These are phyloP conservation scores for Lathyrus sativus DNA, from an alignment of 306 rosid species.

Conservation along the genomic window DNA sequence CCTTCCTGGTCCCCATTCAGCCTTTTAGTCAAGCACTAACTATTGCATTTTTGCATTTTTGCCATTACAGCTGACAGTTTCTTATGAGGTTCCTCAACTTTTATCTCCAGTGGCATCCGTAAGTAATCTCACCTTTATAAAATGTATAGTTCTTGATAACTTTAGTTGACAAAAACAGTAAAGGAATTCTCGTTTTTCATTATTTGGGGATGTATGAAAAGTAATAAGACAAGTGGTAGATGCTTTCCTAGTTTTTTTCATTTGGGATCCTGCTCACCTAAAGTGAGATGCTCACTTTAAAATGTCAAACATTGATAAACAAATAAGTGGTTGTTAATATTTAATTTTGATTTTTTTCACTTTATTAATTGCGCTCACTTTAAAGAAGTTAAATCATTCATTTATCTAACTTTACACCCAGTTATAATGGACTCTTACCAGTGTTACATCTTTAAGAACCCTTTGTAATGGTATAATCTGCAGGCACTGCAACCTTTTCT, in stretches of 20 bases:
- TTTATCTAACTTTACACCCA: slow-evolving; percentile 26
- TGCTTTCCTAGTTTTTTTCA: slow-evolving; percentile 6
- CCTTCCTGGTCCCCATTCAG: slow-evolving; percentile 11
- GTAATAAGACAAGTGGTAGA: neutral
- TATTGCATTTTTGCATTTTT: slow-evolving; percentile 28
- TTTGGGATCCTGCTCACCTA: neutral
- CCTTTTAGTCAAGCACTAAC: slow-evolving; percentile 37
- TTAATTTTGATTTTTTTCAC: neutral
- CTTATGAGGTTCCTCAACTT: slow-evolving; percentile 89
- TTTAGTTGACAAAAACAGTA: slow-evolving; percentile 17
- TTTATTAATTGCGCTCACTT: neutral
- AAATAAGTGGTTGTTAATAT: neutral
- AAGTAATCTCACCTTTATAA: slow-evolving; percentile 40
- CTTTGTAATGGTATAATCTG: slow-evolving; percentile 35
- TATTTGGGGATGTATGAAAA: slow-evolving; percentile 2
- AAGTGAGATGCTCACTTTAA: neutral
- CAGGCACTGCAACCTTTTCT: slow-evolving; percentile 93
- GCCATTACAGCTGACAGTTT: slow-evolving; percentile 77
- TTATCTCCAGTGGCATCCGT: slow-evolving; percentile 93
- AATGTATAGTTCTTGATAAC: neutral
- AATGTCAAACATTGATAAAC: neutral
- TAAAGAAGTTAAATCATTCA: neutral
- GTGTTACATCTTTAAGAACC: slow-evolving; percentile 14
- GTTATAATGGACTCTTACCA: neutral
- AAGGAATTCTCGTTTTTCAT: neutral